These are phyloP conservation scores for Capsella rubella DNA, from an alignment of 441 rosid genomes.

Conservation along the genomic window DNA sequence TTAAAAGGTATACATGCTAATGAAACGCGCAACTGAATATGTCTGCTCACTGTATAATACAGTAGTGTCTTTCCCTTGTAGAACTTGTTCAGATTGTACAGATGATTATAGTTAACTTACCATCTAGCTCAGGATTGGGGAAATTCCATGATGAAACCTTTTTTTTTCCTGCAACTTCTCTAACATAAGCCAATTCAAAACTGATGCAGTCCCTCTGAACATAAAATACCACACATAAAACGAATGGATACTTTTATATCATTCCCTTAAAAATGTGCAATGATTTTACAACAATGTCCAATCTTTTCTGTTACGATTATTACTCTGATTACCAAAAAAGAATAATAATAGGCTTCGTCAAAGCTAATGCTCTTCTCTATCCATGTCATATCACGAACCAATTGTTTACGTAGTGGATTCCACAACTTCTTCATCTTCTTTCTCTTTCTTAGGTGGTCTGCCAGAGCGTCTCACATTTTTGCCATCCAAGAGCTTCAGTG, in stretches of 20 bases:
- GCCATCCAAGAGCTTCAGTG: constrained; percentile 72
- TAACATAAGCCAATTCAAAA: constrained; percentile 26
- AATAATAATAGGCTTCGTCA: constrained; percentile 33
- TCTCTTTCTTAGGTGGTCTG: constrained; percentile 59
- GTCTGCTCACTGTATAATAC: constrained; percentile 22
- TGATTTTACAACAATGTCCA: constrained; percentile 36
- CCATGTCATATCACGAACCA: constrained; percentile 25
- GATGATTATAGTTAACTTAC: constrained; percentile 31
- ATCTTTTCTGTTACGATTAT: constrained; percentile 25
- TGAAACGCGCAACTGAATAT: constrained; percentile 14
- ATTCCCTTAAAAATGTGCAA: constrained; percentile 23
- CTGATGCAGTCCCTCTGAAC: constrained; percentile 14
- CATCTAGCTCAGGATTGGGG: constrained; percentile 28
- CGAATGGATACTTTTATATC: constrained; percentile 28
- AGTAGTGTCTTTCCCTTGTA: constrained; percentile 19
- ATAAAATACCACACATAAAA: constrained; percentile 29
- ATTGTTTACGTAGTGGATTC: constrained; percentile 39
- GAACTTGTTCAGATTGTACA: constrained; percentile 34
- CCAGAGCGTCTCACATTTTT: constrained; percentile 65
- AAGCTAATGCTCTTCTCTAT: constrained; percentile 31
- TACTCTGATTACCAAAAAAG: constrained; percentile 38
- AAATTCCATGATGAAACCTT: constrained; percentile 24
- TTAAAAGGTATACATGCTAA: constrained; percentile 17
- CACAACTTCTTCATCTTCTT: constrained; percentile 49
- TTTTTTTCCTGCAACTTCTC: constrained; percentile 16